Percentiles rank a stretch among this genome's conserved stretches.
phyloP scores from a whole-genome alignment of 1,139 yeast species.

The Protomyces pachydermus region DNA sequence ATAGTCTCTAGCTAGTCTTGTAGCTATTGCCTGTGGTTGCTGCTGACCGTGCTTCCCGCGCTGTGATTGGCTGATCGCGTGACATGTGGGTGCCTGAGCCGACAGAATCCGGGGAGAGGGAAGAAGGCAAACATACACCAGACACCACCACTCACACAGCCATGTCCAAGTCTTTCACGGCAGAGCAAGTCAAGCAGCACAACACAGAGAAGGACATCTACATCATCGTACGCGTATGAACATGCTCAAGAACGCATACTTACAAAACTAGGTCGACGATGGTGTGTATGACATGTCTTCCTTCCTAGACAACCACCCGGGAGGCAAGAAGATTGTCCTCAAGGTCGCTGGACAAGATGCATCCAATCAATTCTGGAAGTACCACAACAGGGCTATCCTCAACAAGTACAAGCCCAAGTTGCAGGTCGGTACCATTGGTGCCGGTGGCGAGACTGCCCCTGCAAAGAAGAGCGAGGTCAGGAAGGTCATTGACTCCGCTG shows the following conservation, averaged over 20 bases:
- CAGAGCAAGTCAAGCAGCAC: conserved; percentile 20
- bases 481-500: not conserved
- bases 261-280: conserved; percentile 3
- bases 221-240: not conserved
- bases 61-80: not conserved
- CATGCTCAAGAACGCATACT: not conserved
- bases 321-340: conserved; percentile 55
- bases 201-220: conserved; percentile 14
- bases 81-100: not conserved
- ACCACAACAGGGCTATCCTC: conserved; percentile 45
- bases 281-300: conserved; percentile 73
- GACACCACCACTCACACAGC: too few species aligned
- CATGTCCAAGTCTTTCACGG: conserved; percentile 10
- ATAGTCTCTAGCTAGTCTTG: too few species aligned
- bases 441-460: conserved; percentile 5
- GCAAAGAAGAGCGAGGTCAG: not conserved
- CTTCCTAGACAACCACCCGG: conserved; percentile 82
- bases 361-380: conserved; percentile 61
- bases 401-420: conserved; percentile 41
- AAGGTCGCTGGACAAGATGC: conserved; percentile 74
- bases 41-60: not conserved
- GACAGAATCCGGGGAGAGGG: not conserved
- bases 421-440: conserved; percentile 39
- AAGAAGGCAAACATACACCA: too few species aligned
- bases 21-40: too few species aligned